Conservation (phyloP, 306 rosid genomes). For the Vigna reflexopilosa region DNA sequence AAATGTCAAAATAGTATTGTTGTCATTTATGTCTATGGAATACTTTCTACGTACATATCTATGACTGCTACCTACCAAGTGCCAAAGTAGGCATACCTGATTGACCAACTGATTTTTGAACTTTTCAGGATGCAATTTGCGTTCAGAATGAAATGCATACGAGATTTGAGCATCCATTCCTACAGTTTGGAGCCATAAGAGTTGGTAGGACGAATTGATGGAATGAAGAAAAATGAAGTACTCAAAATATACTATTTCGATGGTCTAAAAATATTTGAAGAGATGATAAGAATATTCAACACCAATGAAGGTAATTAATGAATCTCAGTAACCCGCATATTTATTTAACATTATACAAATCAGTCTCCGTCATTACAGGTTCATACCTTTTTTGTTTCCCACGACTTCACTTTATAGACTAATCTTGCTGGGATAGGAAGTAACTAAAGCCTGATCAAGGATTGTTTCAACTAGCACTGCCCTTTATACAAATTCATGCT, state of each 20-base stretch:
- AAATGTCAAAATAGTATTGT: neutral
- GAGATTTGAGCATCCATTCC: slow-evolving; percentile 99
- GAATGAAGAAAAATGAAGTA: neutral
- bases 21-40: slow-evolving; percentile 11
- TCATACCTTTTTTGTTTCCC: neutral
- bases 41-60: slow-evolving; percentile 12
- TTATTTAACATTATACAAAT: neutral
- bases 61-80: neutral
- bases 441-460: no score
- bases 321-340: slow-evolving; percentile 21
- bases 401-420: no score
- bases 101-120: slow-evolving; percentile 86
- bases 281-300: slow-evolving; percentile 33
- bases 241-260: slow-evolving; percentile 18
- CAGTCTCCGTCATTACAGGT: slow-evolving; percentile 26
- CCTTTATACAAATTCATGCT: slow-evolving; percentile 3
- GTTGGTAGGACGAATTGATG: slow-evolving; percentile 19
- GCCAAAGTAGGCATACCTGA: slow-evolving; percentile 64
- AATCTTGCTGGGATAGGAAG: no score
- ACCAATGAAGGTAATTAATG: slow-evolving; percentile 21
- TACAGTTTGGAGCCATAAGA: slow-evolving; percentile 42
- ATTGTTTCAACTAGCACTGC: no score
- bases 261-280: slow-evolving; percentile 7
- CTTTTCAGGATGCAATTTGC: slow-evolving; percentile 92
- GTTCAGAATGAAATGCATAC: slow-evolving; percentile 94